Conservation (phyloP, 257 asterid species). For the Ligustrum vulgare region DNA sequence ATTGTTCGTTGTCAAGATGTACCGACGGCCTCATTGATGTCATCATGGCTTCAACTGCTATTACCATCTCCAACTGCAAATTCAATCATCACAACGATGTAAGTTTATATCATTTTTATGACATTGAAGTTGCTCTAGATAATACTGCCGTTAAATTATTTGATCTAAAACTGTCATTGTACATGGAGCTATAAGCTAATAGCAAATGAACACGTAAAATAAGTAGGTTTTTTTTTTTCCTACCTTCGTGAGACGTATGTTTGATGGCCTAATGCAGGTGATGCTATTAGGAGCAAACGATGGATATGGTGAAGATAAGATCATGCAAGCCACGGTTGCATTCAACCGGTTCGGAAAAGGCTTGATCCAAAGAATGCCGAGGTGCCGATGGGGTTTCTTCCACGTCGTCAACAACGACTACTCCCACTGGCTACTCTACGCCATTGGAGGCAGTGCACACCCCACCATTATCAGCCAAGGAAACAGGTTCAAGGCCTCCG, state of each 20-base stretch:
- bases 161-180: background rate
- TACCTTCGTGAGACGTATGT: background rate
- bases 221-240: background rate
- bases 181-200: no score
- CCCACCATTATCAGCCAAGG: conserved; percentile 92
- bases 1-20: conserved; percentile 48
- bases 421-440: conserved; percentile 70
- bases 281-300: conserved; percentile 84
- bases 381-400: conserved; percentile 82
- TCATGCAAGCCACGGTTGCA: conserved; percentile 81
- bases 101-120: conserved; percentile 23
- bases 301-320: conserved; percentile 37
- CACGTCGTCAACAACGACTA: conserved; percentile 83
- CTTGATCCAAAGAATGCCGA: conserved; percentile 78
- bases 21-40: conserved; percentile 78
- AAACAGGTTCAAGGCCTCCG: conserved; percentile 68
- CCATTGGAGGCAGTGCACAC: conserved; percentile 76
- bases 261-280: conserved; percentile 43
- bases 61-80: conserved; percentile 87
- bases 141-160: background rate
- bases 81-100: conserved; percentile 79
- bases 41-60: conserved; percentile 78
- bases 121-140: no score
- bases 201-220: background rate
- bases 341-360: conserved; percentile 73